Percentiles rank a stretch among this genome's conserved stretches.
Evolutionary conservation across 2,329 filamentous ascomycete genomes (phyloP).

Genomic region (Pseudocercospora vitis): DNA sequence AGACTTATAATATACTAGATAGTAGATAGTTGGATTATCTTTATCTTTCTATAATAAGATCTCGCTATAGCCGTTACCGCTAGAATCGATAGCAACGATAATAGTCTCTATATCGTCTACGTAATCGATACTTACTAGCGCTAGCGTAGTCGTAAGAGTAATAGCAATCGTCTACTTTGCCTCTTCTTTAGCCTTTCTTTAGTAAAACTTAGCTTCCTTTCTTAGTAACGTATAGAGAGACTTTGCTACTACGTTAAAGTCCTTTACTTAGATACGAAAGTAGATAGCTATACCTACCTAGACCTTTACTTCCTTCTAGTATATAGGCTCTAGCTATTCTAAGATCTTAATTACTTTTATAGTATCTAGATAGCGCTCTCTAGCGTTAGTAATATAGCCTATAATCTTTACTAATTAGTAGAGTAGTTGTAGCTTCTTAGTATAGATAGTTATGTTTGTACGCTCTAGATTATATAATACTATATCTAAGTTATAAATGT

Average conservation of each 20-base stretch:
- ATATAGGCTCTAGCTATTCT: neutral
- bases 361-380: neutral
- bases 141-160: no score
- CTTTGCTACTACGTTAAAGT: neutral
- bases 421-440: neutral
- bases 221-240: neutral
- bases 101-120: neutral
- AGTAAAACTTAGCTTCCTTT: neutral
- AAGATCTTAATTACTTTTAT: neutral
- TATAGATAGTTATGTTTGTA: neutral
- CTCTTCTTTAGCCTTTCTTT: no score
- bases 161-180: no score
- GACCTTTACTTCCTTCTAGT: neutral
- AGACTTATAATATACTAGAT: neutral
- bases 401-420: neutral
- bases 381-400: neutral
- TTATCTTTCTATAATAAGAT: neutral
- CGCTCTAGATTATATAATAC: constrained; percentile 3
- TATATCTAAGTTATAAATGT: neutral
- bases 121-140: neutral
- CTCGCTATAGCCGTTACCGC: neutral
- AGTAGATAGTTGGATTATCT: neutral
- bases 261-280: neutral
- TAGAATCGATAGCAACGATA: neutral
- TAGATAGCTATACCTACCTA: neutral